Conservation (phyloP, 2,329 filamentous ascomycete species). For the Alternaria longipes region DNA sequence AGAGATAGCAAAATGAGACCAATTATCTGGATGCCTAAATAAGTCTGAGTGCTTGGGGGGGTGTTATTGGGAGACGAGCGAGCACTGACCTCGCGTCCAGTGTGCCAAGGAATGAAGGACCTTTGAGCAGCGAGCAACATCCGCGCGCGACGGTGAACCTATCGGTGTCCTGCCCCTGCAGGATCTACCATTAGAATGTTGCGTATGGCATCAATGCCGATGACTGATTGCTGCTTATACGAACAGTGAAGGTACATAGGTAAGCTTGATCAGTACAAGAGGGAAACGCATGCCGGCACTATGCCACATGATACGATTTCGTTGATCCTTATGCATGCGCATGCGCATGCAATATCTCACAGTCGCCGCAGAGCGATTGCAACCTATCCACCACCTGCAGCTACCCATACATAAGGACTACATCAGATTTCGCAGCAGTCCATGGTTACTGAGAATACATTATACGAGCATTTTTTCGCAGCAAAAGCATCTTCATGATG, state of each 20-base stretch:
- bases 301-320: not conserved
- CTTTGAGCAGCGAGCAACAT: not conserved
- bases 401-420: too few relatives aligned
- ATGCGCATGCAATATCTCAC: too few relatives aligned
- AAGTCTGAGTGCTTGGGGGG: not conserved
- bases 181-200: too few relatives aligned
- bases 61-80: not conserved
- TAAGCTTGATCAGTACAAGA: too few relatives aligned
- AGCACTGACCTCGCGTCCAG: not conserved
- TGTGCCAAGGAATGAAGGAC: not conserved
- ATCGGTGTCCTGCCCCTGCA: not conserved
- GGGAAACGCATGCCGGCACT: too few relatives aligned
- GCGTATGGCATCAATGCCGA: rapidly evolving
- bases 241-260: too few relatives aligned
- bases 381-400: too few relatives aligned
- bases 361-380: too few relatives aligned
- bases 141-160: not conserved
- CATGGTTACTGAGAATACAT: too few relatives aligned
- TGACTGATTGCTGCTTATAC: not conserved
- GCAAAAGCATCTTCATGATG: too few relatives aligned
- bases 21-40: not conserved
- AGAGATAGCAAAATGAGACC: not conserved
- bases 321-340: not conserved
- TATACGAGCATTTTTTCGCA: not conserved
- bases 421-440: not conserved